Conservation (phyloP, 345 rosid species). For the Gossypium herbaceum region DNA sequence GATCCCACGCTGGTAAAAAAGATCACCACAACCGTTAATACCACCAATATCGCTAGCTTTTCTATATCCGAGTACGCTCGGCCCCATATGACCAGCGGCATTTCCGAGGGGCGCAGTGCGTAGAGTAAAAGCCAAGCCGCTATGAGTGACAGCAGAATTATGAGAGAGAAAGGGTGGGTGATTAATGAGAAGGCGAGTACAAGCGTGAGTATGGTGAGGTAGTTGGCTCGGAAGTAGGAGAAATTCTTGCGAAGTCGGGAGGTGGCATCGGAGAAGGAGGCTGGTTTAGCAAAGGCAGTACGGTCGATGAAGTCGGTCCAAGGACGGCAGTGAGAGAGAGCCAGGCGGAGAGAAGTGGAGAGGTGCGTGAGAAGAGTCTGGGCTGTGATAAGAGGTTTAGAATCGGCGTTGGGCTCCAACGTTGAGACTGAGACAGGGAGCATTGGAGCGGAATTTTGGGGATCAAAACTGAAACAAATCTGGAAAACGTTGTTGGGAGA, state of each 20-base stretch:
- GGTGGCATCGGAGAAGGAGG: slow-evolving; percentile 38
- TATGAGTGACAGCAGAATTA: slow-evolving; percentile 33
- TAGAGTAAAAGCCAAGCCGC: slow-evolving; percentile 52
- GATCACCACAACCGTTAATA: slow-evolving; percentile 37
- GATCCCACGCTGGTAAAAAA: slow-evolving; percentile 55
- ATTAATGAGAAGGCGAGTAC: slow-evolving; percentile 33
- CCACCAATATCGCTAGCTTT: slow-evolving; percentile 34
- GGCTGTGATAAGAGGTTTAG: neutral
- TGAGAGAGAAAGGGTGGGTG: slow-evolving; percentile 41
- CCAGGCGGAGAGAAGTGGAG: slow-evolving; percentile 21
- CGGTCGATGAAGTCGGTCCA: slow-evolving; percentile 44
- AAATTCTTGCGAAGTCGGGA: slow-evolving; percentile 38
- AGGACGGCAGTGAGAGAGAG: slow-evolving; percentile 34
- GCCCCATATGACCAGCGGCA: slow-evolving; percentile 40
- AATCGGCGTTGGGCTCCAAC: neutral
- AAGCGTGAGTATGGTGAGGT: slow-evolving; percentile 34
- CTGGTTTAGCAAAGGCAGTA: slow-evolving; percentile 39
- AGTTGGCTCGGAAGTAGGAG: slow-evolving; percentile 42
- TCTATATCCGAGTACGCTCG: slow-evolving; percentile 45
- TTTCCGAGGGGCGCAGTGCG: slow-evolving; percentile 41
- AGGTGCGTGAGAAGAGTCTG: slow-evolving; percentile 23
- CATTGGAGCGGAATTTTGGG: neutral
- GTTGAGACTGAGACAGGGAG: slow-evolving; percentile 12
- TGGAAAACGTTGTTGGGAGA: neutral
- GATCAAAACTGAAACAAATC: neutral